phyloP scores from a whole-genome alignment of 2,329 filamentous ascomycete genomes.

The Nannizziopsis barbatae region DNA sequence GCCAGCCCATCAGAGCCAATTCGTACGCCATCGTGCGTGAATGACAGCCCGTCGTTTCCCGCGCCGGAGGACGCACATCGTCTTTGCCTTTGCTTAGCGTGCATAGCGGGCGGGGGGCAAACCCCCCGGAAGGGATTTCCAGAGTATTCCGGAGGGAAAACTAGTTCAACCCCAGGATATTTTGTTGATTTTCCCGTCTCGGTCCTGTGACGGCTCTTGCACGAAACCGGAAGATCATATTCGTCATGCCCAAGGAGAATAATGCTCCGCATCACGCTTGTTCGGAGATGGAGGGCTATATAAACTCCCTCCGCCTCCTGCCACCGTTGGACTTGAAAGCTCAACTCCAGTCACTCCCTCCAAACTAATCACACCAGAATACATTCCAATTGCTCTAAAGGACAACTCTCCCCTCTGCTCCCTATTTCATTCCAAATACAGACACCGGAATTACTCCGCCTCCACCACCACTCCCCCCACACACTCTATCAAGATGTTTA shows the following conservation, averaged over 20 bases:
- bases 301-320: neutral
- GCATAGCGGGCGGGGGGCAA: neutral
- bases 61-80: neutral
- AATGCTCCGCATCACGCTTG: too few relatives aligned
- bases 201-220: slow-evolving; percentile 8
- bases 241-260: neutral
- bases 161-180: neutral
- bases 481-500: slow-evolving; percentile 13
- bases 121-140: neutral
- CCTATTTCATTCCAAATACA: neutral
- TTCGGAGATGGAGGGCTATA: neutral
- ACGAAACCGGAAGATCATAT: neutral
- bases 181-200: neutral
- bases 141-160: neutral
- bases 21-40: neutral
- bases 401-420: neutral
- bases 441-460: neutral
- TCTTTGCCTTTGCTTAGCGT: neutral
- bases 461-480: neutral
- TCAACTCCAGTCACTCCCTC: neutral
- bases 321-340: neutral
- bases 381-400: neutral
- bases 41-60: neutral
- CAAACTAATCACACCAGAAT: neutral
- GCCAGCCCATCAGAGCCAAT: neutral